Evolutionary conservation across 768 basidiomycete species (phyloP).

Genomic region (Lentinula detonsa): DNA sequence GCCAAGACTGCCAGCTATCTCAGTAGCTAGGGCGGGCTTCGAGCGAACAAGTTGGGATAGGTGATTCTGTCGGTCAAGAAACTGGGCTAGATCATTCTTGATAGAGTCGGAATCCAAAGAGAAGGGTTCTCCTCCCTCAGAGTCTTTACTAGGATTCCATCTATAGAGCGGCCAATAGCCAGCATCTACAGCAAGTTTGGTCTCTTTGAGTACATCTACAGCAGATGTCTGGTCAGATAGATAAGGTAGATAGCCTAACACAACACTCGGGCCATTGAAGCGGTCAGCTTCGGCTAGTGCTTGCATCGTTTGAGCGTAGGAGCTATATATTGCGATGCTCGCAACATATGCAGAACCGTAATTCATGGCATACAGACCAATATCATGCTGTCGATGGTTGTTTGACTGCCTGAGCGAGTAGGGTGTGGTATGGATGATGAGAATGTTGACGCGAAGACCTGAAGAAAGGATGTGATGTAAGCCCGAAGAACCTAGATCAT

Average conservation of each 20-base stretch:
- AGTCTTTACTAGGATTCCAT: conserved; percentile 64
- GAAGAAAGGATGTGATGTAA: conserved; percentile 72
- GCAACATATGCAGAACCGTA: conserved; percentile 76
- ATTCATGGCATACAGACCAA: conserved; percentile 77
- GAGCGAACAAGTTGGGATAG: conserved; percentile 87
- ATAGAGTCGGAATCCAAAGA: conserved; percentile 87
- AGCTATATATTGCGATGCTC: conserved; percentile 67
- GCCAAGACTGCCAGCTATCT: conserved; percentile 80
- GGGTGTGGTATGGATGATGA: conserved; percentile 65
- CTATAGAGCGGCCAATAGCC: conserved; percentile 81
- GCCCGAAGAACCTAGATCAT: conserved; percentile 71
- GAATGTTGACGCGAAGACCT: conserved; percentile 63
- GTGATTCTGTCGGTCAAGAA: conserved; percentile 96
- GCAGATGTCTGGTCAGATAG: conserved; percentile 49
- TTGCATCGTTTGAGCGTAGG: conserved; percentile 71
- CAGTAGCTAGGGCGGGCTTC: conserved; percentile 72
- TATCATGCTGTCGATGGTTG: conserved; percentile 67
- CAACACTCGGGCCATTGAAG: conserved; percentile 63
- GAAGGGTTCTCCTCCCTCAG: conserved; percentile 52
- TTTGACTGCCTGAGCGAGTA: conserved; percentile 50
- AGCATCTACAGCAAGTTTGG: conserved; percentile 70
- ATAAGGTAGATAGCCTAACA: conserved; percentile 73
- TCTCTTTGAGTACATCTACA: conserved; percentile 66
- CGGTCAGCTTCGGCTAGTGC: conserved; percentile 66
- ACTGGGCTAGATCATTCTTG: conserved; percentile 88